phyloP scores from a whole-genome alignment of 1,284 basidiomycete genomes.

The Sporisorium sorghi region DNA sequence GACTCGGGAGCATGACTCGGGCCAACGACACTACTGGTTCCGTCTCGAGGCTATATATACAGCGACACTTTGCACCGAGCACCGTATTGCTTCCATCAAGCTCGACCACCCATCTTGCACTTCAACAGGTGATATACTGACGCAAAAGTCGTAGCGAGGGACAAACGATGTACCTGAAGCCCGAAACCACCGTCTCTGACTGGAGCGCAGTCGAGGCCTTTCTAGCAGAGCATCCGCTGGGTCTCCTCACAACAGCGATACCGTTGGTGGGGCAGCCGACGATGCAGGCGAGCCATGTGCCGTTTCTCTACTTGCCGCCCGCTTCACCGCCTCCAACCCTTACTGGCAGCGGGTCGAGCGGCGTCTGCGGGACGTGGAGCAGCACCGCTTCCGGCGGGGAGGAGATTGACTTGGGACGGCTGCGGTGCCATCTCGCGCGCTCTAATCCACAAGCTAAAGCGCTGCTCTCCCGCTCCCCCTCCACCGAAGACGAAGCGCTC shows the following conservation, averaged over 20 bases:
- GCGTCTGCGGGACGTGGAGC: conserved; percentile 14
- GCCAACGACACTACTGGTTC: background rate
- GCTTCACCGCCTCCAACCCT: background rate
- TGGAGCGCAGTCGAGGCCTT: conserved; percentile 16
- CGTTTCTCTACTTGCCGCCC: conserved; percentile 22
- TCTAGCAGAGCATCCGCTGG: conserved; percentile 23
- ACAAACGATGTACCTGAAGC: conserved; percentile 39
- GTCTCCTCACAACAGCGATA: conserved; percentile 47
- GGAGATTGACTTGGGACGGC: conserved; percentile 15
- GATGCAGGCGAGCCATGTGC: conserved; percentile 43
- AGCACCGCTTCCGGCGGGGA: too few species aligned
- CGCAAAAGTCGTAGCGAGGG: too few species aligned
- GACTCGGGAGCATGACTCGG: too few species aligned
- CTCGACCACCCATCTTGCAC: too few species aligned
- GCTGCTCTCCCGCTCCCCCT: conserved; percentile 5
- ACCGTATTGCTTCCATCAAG: too few species aligned
- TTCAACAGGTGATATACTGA: too few species aligned
- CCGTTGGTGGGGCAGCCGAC: conserved; percentile 13
- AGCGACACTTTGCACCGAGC: background rate
- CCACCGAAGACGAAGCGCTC: conserved; percentile 23
- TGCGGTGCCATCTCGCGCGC: conserved; percentile 45
- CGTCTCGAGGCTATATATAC: background rate
- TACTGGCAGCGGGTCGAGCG: too few species aligned
- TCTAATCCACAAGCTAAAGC: conserved; percentile 53
- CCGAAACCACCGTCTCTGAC: conserved; percentile 21